Evolutionary conservation across 2,329 filamentous ascomycete genomes (phyloP).

Genomic region (Trichoderma oligosporum): DNA sequence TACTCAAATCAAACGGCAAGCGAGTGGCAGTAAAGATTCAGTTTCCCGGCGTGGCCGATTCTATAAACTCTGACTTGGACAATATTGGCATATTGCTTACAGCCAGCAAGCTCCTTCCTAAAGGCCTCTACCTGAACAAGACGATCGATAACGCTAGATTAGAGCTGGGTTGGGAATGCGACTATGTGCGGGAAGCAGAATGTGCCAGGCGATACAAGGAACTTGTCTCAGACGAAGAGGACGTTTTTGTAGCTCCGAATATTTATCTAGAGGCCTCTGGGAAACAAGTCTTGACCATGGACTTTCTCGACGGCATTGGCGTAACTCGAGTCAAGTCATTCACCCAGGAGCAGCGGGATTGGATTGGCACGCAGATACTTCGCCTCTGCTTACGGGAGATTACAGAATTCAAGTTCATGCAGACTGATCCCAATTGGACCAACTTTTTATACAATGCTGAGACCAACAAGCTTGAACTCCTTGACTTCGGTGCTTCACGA

Average conservation of each 20-base stretch:
- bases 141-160: slow-evolving; percentile 92
- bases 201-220: slow-evolving; percentile 72
- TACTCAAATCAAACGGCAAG: slow-evolving; percentile 68
- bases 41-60: slow-evolving; percentile 92
- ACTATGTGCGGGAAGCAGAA: slow-evolving; percentile 84
- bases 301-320: slow-evolving; percentile 79
- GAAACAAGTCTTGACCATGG: slow-evolving; percentile 85
- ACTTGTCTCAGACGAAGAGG: slow-evolving; percentile 63
- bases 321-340: slow-evolving; percentile 78
- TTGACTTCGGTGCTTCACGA: slow-evolving; percentile 91
- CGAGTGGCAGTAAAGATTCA: slow-evolving; percentile 93
- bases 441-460: slow-evolving; percentile 88
- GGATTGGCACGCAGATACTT: slow-evolving; percentile 92
- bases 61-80: slow-evolving; percentile 93
- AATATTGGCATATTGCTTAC: slow-evolving; percentile 89
- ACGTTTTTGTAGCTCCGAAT: slow-evolving; percentile 74
- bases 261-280: slow-evolving; percentile 78
- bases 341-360: slow-evolving; percentile 81
- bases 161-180: slow-evolving; percentile 95
- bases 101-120: slow-evolving; percentile 83
- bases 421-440: slow-evolving; percentile 99
- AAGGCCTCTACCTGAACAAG: slow-evolving; percentile 90
- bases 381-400: slow-evolving; percentile 91
- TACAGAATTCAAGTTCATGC: slow-evolving; percentile 94
- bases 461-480: slow-evolving; percentile 72